These are phyloP conservation scores for Cyphellophora attinorum DNA, from an alignment of 2,329 filamentous ascomycete genomes.

Conservation along the genomic window DNA sequence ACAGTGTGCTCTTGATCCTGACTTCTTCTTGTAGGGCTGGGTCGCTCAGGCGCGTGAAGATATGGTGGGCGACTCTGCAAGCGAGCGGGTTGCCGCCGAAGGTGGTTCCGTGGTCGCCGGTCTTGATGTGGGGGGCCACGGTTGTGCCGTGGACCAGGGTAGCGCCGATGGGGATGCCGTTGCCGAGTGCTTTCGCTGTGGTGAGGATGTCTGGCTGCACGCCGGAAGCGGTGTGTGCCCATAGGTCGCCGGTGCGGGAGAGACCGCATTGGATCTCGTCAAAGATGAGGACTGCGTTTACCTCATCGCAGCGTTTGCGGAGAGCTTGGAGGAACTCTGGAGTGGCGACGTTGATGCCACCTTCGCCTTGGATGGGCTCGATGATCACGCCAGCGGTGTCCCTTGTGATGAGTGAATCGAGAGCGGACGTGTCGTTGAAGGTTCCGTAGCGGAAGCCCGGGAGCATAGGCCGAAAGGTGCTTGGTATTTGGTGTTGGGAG, in stretches of 20 bases:
- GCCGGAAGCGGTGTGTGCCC: conserved; percentile 59
- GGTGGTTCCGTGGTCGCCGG: conserved; percentile 85
- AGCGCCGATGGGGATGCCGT: conserved; percentile 91
- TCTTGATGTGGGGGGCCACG: conserved; percentile 60
- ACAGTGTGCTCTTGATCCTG: conserved; percentile 53
- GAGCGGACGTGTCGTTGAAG: conserved; percentile 69
- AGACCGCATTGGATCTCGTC: conserved; percentile 97
- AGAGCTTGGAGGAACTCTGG: conserved; percentile 76
- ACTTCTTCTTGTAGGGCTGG: conserved; percentile 62
- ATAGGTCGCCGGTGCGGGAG: conserved; percentile 74
- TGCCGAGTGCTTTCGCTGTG: conserved; percentile 90
- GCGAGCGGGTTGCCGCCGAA: conserved; percentile 89
- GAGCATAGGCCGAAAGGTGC: conserved; percentile 86
- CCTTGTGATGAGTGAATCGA: conserved; percentile 67
- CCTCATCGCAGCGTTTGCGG: conserved; percentile 73
- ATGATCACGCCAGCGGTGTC: conserved; percentile 90
- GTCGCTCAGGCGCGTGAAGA: conserved; percentile 67
- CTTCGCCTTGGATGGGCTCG: conserved; percentile 95
- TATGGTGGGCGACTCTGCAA: conserved; percentile 73
- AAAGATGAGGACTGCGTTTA: conserved; percentile 82
- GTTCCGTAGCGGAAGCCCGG: conserved; percentile 82
- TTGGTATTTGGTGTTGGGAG: conserved; percentile 96
- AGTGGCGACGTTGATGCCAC: conserved; percentile 75
- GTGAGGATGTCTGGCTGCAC: conserved; percentile 92
- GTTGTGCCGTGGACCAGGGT: conserved; percentile 54